These are phyloP conservation scores for Laburnicola sp. DNA, from an alignment of 2,329 filamentous ascomycete species.

Conservation along the genomic window DNA sequence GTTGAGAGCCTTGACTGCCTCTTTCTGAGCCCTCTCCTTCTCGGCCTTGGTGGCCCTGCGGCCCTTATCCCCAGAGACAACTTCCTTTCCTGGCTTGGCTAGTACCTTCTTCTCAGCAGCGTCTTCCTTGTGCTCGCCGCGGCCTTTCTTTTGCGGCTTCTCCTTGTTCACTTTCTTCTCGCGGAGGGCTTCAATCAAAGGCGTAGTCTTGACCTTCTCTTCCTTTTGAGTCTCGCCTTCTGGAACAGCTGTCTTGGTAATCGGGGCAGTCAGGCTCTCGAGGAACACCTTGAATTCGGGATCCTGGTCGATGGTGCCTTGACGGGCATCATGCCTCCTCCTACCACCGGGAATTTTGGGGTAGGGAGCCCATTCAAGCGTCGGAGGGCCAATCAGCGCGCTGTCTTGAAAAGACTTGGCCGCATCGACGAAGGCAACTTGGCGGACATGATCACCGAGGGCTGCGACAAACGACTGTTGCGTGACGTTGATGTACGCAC, in stretches of 20 bases:
- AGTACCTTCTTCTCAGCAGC: slow-evolving; percentile 51
- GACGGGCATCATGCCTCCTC: slow-evolving; percentile 76
- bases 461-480: slow-evolving; percentile 67
- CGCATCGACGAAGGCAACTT: slow-evolving; percentile 75
- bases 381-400: slow-evolving; percentile 75
- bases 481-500: slow-evolving; percentile 82
- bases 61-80: slow-evolving; percentile 43
- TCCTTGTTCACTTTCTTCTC: slow-evolving; percentile 85
- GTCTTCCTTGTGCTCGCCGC: slow-evolving; percentile 65
- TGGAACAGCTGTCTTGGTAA: slow-evolving; percentile 58
- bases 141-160: slow-evolving; percentile 58
- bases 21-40: slow-evolving; percentile 67
- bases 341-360: slow-evolving; percentile 78
- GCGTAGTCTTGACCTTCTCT: slow-evolving; percentile 76
- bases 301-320: slow-evolving; percentile 96
- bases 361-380: slow-evolving; percentile 80
- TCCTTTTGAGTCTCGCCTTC: slow-evolving; percentile 58
- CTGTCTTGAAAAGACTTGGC: slow-evolving; percentile 73
- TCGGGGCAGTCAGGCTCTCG: slow-evolving; percentile 77
- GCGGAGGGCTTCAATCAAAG: slow-evolving; percentile 83
- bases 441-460: slow-evolving; percentile 71
- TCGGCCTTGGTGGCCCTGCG: slow-evolving; percentile 50
- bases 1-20: slow-evolving; percentile 62
- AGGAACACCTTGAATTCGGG: slow-evolving; percentile 94
- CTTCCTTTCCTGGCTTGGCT: slow-evolving; percentile 40